These are phyloP conservation scores for Physaria fendleri DNA, from an alignment of 345 rosid species.

Conservation along the genomic window DNA sequence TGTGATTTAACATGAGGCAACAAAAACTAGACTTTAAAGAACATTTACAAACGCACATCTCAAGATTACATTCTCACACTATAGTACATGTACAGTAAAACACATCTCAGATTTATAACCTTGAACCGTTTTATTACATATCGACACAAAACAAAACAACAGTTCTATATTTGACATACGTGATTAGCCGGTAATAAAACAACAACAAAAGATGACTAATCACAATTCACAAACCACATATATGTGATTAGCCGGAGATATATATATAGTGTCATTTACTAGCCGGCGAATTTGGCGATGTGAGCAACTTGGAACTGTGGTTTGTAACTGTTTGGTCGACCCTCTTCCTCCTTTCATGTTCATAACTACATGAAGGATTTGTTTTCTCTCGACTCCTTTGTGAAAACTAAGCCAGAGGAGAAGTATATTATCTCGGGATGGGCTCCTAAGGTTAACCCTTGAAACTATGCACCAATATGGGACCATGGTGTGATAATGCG, in stretches of 20 bases:
- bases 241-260: not conserved
- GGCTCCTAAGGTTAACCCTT: slow-evolving; percentile 74
- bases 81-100: not conserved
- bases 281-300: slow-evolving; percentile 12
- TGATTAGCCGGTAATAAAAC: not conserved
- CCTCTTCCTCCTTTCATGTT: no score
- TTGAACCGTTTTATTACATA: not conserved
- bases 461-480: slow-evolving; percentile 16
- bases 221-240: not conserved
- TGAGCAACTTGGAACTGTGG: slow-evolving; percentile 64
- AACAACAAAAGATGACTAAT: not conserved
- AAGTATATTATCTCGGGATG: slow-evolving; percentile 75
- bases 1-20: no score
- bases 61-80: not conserved
- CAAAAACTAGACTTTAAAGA: no score
- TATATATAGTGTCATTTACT: not conserved
- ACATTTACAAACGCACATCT: not conserved
- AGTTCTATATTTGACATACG: not conserved
- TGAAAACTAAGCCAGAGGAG: slow-evolving; percentile 55
- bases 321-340: slow-evolving; percentile 38
- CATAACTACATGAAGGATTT: slow-evolving; percentile 52
- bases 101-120: not conserved
- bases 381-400: slow-evolving; percentile 58
- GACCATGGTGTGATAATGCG: not conserved
- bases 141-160: not conserved